Percentiles rank a stretch among this genome's conserved stretches.
Evolutionary conservation across 2,329 filamentous ascomycete species (phyloP).

Genomic region (Paecilomyces variotii): DNA sequence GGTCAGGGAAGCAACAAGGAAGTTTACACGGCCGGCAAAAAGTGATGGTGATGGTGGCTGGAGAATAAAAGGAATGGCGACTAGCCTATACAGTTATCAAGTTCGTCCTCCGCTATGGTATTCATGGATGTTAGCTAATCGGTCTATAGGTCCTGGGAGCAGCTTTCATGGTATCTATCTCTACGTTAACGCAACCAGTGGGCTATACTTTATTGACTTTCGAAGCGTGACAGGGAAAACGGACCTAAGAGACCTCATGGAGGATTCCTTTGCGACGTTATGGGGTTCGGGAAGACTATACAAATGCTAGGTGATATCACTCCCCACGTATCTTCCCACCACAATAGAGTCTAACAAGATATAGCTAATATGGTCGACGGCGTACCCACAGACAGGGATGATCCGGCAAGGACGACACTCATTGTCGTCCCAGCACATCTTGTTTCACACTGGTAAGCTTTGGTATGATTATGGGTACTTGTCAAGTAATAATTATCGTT

Average conservation of each 20-base stretch:
- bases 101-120: conserved; percentile 6
- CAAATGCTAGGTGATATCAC: conserved; percentile 23
- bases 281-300: conserved; percentile 36
- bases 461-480: not conserved
- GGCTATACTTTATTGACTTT: conserved; percentile 6
- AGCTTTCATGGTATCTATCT: conserved; percentile 24
- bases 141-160: conserved; percentile 19
- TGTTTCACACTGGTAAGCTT: conserved; percentile 25
- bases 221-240: conserved; percentile 24
- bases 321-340: not conserved
- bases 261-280: conserved; percentile 32
- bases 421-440: conserved; percentile 29
- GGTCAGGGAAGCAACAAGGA: conserved; percentile 19
- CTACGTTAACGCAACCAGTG: not conserved
- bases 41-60: conserved; percentile 23
- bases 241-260: conserved; percentile 17
- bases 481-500: not conserved
- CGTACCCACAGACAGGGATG: conserved; percentile 7
- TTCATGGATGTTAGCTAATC: conserved; percentile 2
- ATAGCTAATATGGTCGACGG: conserved; percentile 32
- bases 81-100: conserved; percentile 29
- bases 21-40: conserved; percentile 18
- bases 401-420: conserved; percentile 23
- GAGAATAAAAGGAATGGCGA: conserved; percentile 23
- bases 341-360: conserved; percentile 2